These are phyloP conservation scores for Candida cerambycidarum DNA, from an alignment of 805 yeast genomes.

Conservation along the genomic window DNA sequence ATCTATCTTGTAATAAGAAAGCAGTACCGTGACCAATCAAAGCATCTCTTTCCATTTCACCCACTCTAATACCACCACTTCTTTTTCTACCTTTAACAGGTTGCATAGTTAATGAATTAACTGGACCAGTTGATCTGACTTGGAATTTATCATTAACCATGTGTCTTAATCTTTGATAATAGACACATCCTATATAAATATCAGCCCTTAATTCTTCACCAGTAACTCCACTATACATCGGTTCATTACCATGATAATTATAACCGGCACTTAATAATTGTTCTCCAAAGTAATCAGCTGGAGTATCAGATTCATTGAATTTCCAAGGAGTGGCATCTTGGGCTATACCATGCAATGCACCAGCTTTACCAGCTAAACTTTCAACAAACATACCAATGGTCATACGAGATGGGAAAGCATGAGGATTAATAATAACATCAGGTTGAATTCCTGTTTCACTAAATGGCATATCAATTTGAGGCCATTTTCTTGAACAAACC, in stretches of 20 bases:
- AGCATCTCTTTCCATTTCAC: conserved; percentile 99
- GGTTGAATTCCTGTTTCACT: conserved; percentile 96
- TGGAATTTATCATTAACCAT: conserved; percentile 99
- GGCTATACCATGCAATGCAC: conserved; percentile 95
- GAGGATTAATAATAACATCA: conserved; percentile 96
- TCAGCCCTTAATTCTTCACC: conserved; percentile 97
- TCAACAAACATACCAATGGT: conserved; percentile 99
- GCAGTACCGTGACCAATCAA: conserved; percentile 98
- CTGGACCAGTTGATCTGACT: conserved; percentile 98
- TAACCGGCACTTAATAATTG: conserved; percentile 86
- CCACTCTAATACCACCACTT: conserved; percentile 98
- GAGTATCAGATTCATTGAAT: conserved; percentile 87
- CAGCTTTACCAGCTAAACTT: conserved; percentile 97
- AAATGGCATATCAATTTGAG: conserved; percentile 95
- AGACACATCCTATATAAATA: conserved; percentile 94
- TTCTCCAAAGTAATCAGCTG: conserved; percentile 97
- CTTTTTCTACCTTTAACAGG: conserved; percentile 99
- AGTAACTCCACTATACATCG: conserved; percentile 97
- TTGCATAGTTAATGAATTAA: conserved; percentile 95
- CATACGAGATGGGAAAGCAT: conserved; percentile 99
- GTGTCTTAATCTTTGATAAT: conserved; percentile 96
- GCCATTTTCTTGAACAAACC: conserved; percentile 98
- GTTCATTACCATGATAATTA: conserved; percentile 98
- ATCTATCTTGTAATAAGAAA: conserved; percentile 88
- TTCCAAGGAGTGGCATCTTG: conserved; percentile 98